Base-by-base conservation (phyloP, 306 rosid species). In the Acacia confusa region DNA sequence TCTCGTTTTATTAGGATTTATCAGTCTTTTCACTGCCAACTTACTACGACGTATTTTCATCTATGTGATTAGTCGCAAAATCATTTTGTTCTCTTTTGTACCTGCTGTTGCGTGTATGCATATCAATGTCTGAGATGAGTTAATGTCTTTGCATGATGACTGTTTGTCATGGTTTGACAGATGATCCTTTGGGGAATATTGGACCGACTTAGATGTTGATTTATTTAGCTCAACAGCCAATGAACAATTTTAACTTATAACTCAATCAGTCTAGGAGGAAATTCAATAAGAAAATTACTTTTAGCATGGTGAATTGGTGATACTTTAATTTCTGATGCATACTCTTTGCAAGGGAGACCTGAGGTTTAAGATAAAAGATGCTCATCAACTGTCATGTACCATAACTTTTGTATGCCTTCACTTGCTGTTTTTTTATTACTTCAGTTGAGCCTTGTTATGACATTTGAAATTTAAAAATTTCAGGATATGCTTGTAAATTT, bases 401-500 rank as follows among this genome's bases (percentile, higher is more conserved):
- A 27, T n/a, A 19, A 4, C 30, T 30, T 53, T 32, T 50, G 65
- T 61, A 27, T 58, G 11, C 15, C 65, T 22, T 60, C 30, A 0
- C 34, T 8, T 53, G 25, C 45, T 2, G 28, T 16, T 73, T 32
- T 50, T 55, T 55, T 32, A 28, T 55, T 55, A 5, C 20, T 58
- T 32, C 14, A 9, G 34, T 74, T 36, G 43, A 44, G 27, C 25
- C 43, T 45, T 74, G 25, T 70, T 83, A 41, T 67, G 22, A 73
- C 81, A n/a, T 74, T 74, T 43, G 74, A 34, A 64, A 13, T 71
- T 71, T 81, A 68, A 55, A 75, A 30, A 20, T 81, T 48, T 74
- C 91, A 92, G 97, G 97, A 91, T 70, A 58, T 95, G 88, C 65
- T 95, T 68, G 82, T 90, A 83, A 85, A 89, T 86, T 78, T 95